Base-by-base conservation (phyloP, 1,284 basidiomycete genomes). In the Puccinia polysora region DNA sequence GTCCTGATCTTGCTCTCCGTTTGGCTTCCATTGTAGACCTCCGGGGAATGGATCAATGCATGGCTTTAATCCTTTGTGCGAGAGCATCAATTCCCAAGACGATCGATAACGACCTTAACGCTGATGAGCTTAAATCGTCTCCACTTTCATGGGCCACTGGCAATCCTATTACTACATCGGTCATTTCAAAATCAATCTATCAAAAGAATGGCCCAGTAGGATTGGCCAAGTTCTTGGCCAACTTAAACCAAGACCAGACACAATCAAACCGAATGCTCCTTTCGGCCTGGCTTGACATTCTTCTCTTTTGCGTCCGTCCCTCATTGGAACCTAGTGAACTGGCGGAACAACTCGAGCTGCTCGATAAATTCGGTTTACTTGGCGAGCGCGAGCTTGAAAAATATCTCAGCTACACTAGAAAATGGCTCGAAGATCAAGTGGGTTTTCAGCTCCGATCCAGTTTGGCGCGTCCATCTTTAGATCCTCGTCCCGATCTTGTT, bases 381-480 rank as follows among this genome's bases (percentile, higher is more conserved):
- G 59, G 59, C 20, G 59, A 62, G 20, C 59, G 59, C 14, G 59
- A 62, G n/a, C 28, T 68, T 4, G 65, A 68, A 50, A 59, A 56
- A 49, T 68, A 47, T 25, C 52, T 59, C 30, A 58, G 55, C 23
- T 68, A 58, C 25, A 68, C 55, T 32, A 68, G 65, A 47, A 25
- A 68, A 47, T 68, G 65, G 65, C 30, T 68, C 6, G 65, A 68
- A 49, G 34, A 2, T 34, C 38, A 68, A 59, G 18, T 55, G 0
- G 49, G 23, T 14, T 12, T 8, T 0, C 38, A 30, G 34, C 55
- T 67, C 14, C 20, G n/a, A 34, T 43, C 15, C 12, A 49, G n/a
- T n/a, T n/a, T n/a, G n/a, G n/a, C n/a, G n/a, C n/a, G n/a, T n/a
- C n/a, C n/a, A n/a, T n/a, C n/a, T n/a, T n/a, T n/a, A n/a, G n/a